A percentile compares a stretch with the other conserved stretches of the same genome.
phyloP scores from a whole-genome alignment of 352 stramenopile genomes.

The Globisporangium orthogonon region DNA sequence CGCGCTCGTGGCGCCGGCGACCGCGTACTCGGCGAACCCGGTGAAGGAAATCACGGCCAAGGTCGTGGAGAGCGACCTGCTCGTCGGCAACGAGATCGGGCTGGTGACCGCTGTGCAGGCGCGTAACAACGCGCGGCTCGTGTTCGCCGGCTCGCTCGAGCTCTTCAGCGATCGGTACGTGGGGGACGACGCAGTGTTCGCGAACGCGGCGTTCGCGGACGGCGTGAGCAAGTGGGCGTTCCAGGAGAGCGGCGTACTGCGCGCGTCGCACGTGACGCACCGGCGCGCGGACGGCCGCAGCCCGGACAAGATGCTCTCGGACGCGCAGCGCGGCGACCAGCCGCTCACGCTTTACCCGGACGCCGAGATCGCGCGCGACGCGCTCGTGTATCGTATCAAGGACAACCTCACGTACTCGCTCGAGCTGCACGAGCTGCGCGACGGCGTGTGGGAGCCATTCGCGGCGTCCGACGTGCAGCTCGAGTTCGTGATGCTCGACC shows the following conservation, averaged over 20 bases:
- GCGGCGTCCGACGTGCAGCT: conserved; percentile 85
- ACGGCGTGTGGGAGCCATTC: conserved; percentile 74
- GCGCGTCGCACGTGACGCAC: conserved; percentile 85
- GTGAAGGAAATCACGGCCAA: conserved; percentile 66
- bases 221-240: conserved; percentile 82
- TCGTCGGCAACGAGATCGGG: conserved; percentile 71
- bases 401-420: conserved; percentile 92
- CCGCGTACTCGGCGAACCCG: conserved; percentile 78
- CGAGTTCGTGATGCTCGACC: conserved; percentile 94
- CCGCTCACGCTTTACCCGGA: conserved; percentile 89
- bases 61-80: conserved; percentile 50
- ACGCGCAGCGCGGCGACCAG: conserved; percentile 80
- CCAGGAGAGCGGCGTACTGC: conserved; percentile 82
- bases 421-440: conserved; percentile 83
- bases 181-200: conserved; percentile 35
- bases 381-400: conserved; percentile 90
- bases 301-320: conserved; percentile 88
- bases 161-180: conserved; percentile 89
- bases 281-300: conserved; percentile 70
- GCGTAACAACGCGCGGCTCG: conserved; percentile 88
- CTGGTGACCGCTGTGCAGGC: conserved; percentile 83
- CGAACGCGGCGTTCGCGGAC: conserved; percentile 74
- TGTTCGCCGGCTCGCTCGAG: conserved; percentile 84
- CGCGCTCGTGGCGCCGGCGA: conserved; percentile 64
- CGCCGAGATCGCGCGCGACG: conserved; percentile 35